These are phyloP conservation scores for Catharanthus roseus DNA, from an alignment of 257 asterid species.

Conservation along the genomic window DNA sequence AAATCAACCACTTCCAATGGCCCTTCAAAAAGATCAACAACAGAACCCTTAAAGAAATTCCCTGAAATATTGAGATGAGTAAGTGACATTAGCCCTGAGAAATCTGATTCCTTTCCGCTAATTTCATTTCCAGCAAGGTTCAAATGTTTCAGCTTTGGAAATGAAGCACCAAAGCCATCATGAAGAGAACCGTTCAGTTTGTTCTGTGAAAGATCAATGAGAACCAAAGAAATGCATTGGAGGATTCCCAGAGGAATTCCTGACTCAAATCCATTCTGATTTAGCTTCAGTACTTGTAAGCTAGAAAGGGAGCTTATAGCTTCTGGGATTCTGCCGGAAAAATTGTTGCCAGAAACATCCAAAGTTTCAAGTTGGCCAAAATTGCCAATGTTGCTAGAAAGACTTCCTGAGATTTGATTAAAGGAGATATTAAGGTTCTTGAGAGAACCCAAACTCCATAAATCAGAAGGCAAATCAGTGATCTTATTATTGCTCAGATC, in stretches of 20 bases:
- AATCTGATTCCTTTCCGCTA: conserved; percentile 58
- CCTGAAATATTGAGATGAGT: conserved; percentile 68
- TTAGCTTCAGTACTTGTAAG: conserved; percentile 55
- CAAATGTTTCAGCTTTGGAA: conserved; percentile 52
- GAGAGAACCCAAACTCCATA: conserved; percentile 84
- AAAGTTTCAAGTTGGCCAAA: conserved; percentile 64
- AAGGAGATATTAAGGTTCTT: conserved; percentile 59
- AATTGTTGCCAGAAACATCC: conserved; percentile 73
- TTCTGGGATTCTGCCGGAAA: conserved; percentile 76
- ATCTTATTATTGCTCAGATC: conserved; percentile 83
- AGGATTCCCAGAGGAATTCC: conserved; percentile 51
- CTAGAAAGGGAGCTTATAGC: conserved; percentile 56
- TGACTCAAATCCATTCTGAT: conserved; percentile 53
- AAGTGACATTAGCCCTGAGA: conserved; percentile 44
- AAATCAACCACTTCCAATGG: conserved; percentile 74
- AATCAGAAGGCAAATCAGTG: conserved; percentile 73
- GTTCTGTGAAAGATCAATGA: conserved; percentile 65
- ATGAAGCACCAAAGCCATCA: conserved; percentile 54
- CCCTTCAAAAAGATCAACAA: conserved; percentile 50
- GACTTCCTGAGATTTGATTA: conserved; percentile 47
- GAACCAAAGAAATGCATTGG: conserved; percentile 50
- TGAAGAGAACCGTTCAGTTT: conserved; percentile 53
- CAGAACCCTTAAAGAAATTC: conserved; percentile 67
- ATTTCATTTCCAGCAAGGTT: conserved; percentile 58
- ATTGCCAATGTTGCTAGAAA: conserved; percentile 73